Evolutionary conservation across 169 alveolate genomes (phyloP).

Genomic region (Plasmodium cynomolgi): DNA sequence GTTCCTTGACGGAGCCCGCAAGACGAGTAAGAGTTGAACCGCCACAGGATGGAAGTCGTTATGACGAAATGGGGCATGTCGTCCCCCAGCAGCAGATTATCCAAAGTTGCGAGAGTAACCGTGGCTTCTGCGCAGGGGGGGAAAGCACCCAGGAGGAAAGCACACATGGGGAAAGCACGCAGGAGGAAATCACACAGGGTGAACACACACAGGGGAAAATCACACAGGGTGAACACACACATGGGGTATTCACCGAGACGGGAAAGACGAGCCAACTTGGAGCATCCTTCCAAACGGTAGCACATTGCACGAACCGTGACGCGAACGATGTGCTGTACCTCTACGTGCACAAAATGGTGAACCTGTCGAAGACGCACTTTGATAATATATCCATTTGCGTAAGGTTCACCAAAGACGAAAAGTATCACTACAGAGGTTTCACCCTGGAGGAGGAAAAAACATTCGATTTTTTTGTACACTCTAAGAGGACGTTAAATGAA

Average conservation of each 20-base stretch:
- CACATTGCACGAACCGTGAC: not conserved
- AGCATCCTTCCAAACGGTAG: not conserved
- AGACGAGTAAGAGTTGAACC: not conserved
- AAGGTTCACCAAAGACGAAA: conserved; percentile 48
- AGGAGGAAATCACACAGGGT: not conserved
- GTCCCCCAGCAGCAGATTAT: not conserved
- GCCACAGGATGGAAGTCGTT: not conserved
- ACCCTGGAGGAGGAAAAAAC: conserved; percentile 17
- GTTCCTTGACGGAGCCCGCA: conserved; percentile 4
- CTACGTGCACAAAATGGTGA: conserved; percentile 36
- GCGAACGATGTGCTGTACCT: conserved; percentile 26
- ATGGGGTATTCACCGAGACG: not conserved
- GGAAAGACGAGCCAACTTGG: not conserved
- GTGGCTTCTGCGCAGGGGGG: not conserved
- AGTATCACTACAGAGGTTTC: conserved; percentile 16
- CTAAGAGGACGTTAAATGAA: conserved; percentile 10
- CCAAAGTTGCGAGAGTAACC: not conserved
- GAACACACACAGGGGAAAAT: not conserved
- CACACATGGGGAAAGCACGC: not conserved
- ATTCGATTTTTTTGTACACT: conserved; percentile 6
- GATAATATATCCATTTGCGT: conserved; percentile 28
- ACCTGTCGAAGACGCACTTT: conserved; percentile 14
- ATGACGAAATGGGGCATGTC: not conserved
- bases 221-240: not conserved
- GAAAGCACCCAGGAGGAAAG: not conserved